Evolutionary conservation across 192 early-diverging fungal species (phyloP), one percentile per base, ranked within the genome.

Genomic region (Diversispora epigaea): DNA sequence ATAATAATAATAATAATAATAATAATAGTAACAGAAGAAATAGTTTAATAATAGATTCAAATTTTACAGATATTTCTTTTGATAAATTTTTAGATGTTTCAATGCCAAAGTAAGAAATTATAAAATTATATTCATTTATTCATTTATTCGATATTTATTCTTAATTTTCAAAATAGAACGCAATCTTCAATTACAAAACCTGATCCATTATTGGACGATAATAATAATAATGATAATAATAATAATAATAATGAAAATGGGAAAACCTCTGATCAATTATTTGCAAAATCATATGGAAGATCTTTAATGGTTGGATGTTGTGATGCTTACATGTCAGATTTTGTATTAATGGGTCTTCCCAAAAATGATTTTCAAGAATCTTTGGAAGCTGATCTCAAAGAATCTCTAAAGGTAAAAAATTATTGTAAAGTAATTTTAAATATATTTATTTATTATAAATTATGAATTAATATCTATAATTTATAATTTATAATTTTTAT

Each of bases 341-440:
- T 88, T 78, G 86, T 84, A 9, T 71, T 88, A 17, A 86, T 88
- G 84, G 86, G 86, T 9, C 74, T 88, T 4, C 84, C 84, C 12
- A 79, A 83, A 32, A 75, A 86, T 60, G 32, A 56, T 44, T 80
- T 84, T 57, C 74, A 80, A 46, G 80, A 79, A 60, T 80, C 81
- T 1, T 79, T 88, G 60, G 79, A 83, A 25, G 73, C 76, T 14
- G 82, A 83, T 40, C 77, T 84, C 72, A 77, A 73, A 70, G 76
- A 81, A 50, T 81, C 82, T 40, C 52, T 84, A 55, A 71, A 80
- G 73, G 77, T 79, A 21, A 72, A 75, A 73, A 68, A 66, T 39
- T 21, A 77, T 0, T 21, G 56, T n/a, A 32, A 32, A 32, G 2
- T 32, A 32, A 32, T 32, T n/a, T n/a, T n/a, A n/a, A n/a, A n/a